Evolutionary conservation across 176 grass and related monocot genomes (phyloP).

Genomic region (Zoysia japonica): DNA sequence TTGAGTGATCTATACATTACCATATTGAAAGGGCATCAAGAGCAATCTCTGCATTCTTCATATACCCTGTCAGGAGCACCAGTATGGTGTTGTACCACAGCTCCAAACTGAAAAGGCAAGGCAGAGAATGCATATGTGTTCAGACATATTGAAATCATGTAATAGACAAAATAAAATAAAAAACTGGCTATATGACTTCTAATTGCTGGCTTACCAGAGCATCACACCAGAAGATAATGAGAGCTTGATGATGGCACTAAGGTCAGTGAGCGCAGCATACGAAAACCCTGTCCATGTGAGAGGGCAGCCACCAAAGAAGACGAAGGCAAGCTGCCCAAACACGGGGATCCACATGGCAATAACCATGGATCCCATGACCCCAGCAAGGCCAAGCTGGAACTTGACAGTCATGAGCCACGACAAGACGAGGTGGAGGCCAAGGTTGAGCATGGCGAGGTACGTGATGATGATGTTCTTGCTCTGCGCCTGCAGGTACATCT

Average conservation of each 20-base stretch:
- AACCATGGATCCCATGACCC: slow-evolving; percentile 46
- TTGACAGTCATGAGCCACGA: slow-evolving; percentile 42
- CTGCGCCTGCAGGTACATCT: slow-evolving; percentile 81
- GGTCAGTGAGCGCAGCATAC: slow-evolving; percentile 41
- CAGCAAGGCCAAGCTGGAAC: slow-evolving; percentile 37
- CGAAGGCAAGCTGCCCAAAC: slow-evolving; percentile 44
- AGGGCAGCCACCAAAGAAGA: slow-evolving; percentile 55
- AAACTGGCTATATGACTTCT: background rate
- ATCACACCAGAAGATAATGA: slow-evolving; percentile 68
- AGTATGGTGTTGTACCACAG: slow-evolving; percentile 68
- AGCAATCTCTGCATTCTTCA: slow-evolving; percentile 65
- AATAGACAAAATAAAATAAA: background rate
- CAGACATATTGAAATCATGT: background rate
- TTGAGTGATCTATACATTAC: slow-evolving; percentile 24
- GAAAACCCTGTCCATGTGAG: slow-evolving; percentile 63
- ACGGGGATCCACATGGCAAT: slow-evolving; percentile 57
- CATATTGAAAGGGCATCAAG: slow-evolving; percentile 75
- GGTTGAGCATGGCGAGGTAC: slow-evolving; percentile 48
- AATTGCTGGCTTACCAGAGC: slow-evolving; percentile 48
- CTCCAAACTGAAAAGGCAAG: slow-evolving; percentile 58
- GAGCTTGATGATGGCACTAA: slow-evolving; percentile 53
- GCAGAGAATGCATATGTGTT: background rate
- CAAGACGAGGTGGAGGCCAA: slow-evolving; percentile 54
- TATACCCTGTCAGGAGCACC: slow-evolving; percentile 60
- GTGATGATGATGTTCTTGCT: slow-evolving; percentile 66